Base-by-base conservation (phyloP, 164 flowering plant genomes). In the Berberis thunbergii region DNA sequence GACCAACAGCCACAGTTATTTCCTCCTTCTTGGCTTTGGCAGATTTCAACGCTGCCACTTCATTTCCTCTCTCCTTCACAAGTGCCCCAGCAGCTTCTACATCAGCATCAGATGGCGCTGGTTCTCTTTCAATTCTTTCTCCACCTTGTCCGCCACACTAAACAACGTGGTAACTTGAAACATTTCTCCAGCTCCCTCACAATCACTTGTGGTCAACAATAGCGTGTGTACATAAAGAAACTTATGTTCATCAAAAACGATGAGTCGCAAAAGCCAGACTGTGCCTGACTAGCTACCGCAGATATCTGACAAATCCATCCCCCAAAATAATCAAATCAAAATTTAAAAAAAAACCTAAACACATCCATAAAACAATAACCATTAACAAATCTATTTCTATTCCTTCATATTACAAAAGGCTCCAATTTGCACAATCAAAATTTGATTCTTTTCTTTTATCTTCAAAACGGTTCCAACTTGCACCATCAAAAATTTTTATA, bases 151-250 rank as follows among this genome's bases (percentile, higher is more conserved):
- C 6, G 93, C 78, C 38, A 87, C 92, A 56, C 68, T 90, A 2
- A 88, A 72, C 74, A 93, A 70, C 7, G 96, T 90, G 4, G 98
- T 93, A 40, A 85, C 97, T 83, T 93, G 98, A 80, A 93, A 93
- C 97, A 88, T 90, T 75, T 88, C 97, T 66, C 98, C 98, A 65
- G 98, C 98, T 74, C 96, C 97, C 80, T 93, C 97, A 76, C 98
- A 88, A 76, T 88, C 98, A 72, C 97, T 88, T 11, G 98, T 93
- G 48, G 96, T 93, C 66, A 93, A 93, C 74, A 49, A 93, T 90
- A 26, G 98, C 52, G 98, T 90, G 59, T 93, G 98, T 38, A 90
- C 74, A 64, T 87, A 87, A 3, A 86, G 83, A 63, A 93, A 93
- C 1, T 81, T 83, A 67, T 90, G 82, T 69, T 86, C 77, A 45